phyloP scores from a whole-genome alignment of 225 moss, liverwort and hornwort genomes.

The Asterella californica region DNA sequence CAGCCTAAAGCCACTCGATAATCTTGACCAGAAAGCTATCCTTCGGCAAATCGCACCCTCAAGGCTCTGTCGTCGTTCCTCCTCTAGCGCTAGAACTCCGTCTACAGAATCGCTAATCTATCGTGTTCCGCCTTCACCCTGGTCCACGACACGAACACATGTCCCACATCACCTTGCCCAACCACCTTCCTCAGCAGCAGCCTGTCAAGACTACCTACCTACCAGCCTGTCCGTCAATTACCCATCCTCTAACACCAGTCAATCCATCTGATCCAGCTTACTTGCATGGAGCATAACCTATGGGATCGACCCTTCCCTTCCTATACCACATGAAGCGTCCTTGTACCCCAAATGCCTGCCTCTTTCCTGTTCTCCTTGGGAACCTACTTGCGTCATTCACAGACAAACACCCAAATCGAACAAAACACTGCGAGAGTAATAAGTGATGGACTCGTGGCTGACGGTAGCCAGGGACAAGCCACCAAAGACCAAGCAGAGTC shows the following conservation, averaged over 20 bases:
- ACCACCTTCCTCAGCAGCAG: not conserved
- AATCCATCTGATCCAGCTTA: constrained; percentile 3
- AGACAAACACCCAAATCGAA: not conserved
- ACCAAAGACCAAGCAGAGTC: not conserved
- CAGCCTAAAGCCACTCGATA: constrained; percentile 3
- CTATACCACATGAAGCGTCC: not conserved
- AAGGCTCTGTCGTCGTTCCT: not conserved
- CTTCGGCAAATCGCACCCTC: not conserved
- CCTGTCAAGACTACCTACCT: constrained; percentile 1
- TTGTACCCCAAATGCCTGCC: not conserved
- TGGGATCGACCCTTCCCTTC: not conserved
- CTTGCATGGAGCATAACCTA: not conserved
- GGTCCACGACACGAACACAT: not conserved
- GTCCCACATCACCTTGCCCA: constrained; percentile 4
- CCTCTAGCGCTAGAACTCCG: not conserved
- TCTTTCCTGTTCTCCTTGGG: not conserved
- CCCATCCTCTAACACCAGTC: not conserved
- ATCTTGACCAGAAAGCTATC: not conserved
- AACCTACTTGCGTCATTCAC: not conserved
- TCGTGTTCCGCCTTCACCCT: not conserved
- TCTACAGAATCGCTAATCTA: not conserved
- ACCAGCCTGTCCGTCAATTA: not conserved
- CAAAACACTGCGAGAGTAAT: not conserved
- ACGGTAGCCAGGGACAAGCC: not conserved
- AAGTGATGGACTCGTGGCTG: not conserved